Percentiles rank a stretch among this genome's conserved stretches.
Evolutionary conservation across 352 stramenopile genomes (phyloP).

Genomic region (Phytophthora cactorum): DNA sequence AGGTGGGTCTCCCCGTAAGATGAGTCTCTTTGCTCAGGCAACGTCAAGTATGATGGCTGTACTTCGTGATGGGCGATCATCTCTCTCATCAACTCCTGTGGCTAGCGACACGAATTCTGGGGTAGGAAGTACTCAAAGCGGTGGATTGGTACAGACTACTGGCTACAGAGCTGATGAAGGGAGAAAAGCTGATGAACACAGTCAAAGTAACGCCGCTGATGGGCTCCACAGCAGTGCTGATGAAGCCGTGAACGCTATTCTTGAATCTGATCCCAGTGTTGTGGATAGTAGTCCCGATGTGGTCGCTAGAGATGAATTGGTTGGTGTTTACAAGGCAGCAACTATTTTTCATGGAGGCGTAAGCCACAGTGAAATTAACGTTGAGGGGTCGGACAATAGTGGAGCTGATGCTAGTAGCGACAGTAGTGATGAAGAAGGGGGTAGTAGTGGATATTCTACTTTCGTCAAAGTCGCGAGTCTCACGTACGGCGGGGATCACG

Average conservation of each 20-base stretch:
- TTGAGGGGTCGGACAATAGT: background rate
- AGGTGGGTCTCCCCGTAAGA: background rate
- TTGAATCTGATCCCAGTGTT: background rate
- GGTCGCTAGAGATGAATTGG: background rate
- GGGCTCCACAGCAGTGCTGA: background rate
- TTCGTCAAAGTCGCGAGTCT: too few relatives aligned
- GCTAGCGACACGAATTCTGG: background rate
- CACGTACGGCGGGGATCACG: too few relatives aligned
- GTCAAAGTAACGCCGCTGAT: background rate
- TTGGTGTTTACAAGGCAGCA: background rate
- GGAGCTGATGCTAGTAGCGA: background rate
- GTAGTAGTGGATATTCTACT: background rate
- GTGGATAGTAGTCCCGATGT: background rate
- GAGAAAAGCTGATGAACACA: background rate
- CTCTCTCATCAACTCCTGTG: background rate
- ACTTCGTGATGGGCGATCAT: background rate
- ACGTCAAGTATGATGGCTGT: background rate
- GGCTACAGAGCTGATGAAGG: background rate
- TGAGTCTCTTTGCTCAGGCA: background rate
- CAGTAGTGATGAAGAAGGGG: background rate
- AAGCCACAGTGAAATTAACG: background rate
- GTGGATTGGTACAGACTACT: background rate
- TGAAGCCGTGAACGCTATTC: background rate
- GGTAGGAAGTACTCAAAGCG: background rate
- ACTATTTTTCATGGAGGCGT: background rate